Percentiles rank a stretch among this genome's conserved stretches.
These are phyloP conservation scores for Domatiomyces globalis DNA, from an alignment of 2,329 filamentous ascomycete species.

Conservation along the genomic window DNA sequence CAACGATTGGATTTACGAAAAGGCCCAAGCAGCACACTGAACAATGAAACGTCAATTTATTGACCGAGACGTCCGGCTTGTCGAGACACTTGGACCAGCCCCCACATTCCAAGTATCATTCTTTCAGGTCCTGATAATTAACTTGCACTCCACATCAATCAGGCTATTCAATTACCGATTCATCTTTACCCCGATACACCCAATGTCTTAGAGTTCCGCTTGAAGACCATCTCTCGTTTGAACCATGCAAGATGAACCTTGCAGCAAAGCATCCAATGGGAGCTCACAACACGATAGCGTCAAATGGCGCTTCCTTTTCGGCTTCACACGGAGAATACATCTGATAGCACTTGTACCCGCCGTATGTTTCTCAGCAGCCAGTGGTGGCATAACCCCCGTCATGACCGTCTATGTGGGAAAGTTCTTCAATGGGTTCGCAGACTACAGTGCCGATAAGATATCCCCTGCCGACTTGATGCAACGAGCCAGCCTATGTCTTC, in stretches of 20 bases:
- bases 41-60: not conserved
- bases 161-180: not conserved
- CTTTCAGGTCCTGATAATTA: no score
- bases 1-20: conserved; percentile 95
- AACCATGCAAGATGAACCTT: not conserved
- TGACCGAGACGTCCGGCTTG: not conserved
- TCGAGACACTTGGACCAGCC: no score
- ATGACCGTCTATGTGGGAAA: conserved; percentile 59
- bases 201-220: not conserved
- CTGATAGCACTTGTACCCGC: conserved; percentile 40
- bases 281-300: not conserved
- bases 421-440: conserved; percentile 57
- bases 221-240: no score
- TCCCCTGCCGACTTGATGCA: conserved; percentile 38
- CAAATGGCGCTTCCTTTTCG: conserved; percentile 49
- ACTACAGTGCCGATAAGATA: conserved; percentile 45
- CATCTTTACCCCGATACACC: not conserved
- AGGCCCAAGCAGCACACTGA: conserved; percentile 44
- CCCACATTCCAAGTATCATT: not conserved
- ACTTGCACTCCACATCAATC: not conserved
- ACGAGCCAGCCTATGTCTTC: conserved; percentile 45
- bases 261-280: not conserved
- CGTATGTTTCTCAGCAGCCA: conserved; percentile 40
- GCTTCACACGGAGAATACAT: conserved; percentile 54
- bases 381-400: conserved; percentile 49